Evolutionary conservation across 768 basidiomycete species (phyloP), one percentile per base, ranked within the genome.

Genomic region (Kwoniella dendrophila): DNA sequence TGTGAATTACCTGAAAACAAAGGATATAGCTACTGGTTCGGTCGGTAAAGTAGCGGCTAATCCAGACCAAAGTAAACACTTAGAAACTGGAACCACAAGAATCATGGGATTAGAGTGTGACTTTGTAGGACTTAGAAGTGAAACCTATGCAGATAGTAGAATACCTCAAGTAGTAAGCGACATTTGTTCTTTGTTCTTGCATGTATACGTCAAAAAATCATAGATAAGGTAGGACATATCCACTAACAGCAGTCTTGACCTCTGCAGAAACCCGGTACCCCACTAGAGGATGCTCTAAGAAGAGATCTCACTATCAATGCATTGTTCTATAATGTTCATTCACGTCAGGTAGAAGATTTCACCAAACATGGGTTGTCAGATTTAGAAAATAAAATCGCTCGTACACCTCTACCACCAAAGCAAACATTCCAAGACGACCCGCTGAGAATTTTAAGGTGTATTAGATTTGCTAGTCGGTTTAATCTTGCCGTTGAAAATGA

Each of bases 361-460:
- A 95, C 92, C 1, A 84, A 33, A 27, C 44, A 92, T 87, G 96
- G 96, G 22, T 80, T 97, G 38, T 80, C 85, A n/a, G 96, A 99
- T 78, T 82, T 99, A 3, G 84, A 83, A 32, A 79, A 85, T 41
- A 89, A 90, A 1, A 81, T 88, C 41, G 87, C 97, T 50, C 85
- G 96, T 16, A 98, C 96, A 0, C 96, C 96, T 1, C 80, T 98
- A 22, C 83, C 90, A 3, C 92, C 96, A 1, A 76, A 81, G 67
- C 86, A 92, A 76, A 99, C 96, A 2, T 98, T 98, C 72, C 80
- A 85, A 26, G 96, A 99, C 70, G 96, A 99, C 78, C 96, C 96
- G 5, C 81, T 99, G 12, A 87, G 96, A 14, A 86, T 98, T n/a
- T 78, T 98, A 24, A 85, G 96, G 36, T 92, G 91, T 66, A 79